Conservation (phyloP, 306 rosid genomes). For the Cajanus cajan region DNA sequence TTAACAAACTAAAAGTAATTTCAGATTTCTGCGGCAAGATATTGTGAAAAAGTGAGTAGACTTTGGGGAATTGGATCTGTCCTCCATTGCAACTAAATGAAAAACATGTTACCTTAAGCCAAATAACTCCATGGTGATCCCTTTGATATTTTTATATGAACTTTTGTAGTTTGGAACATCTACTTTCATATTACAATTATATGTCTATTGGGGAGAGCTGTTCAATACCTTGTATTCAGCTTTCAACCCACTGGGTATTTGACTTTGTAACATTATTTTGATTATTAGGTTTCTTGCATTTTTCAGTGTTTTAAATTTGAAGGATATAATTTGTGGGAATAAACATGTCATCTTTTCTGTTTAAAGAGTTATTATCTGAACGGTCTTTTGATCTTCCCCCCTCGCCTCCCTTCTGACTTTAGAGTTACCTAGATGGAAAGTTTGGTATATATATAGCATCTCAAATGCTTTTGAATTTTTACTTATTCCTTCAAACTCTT, state of each 20-base stretch:
- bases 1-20: neutral
- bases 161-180: neutral
- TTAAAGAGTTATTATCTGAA: neutral
- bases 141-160: neutral
- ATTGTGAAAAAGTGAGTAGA: neutral
- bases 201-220: neutral
- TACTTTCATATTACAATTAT: constrained; percentile 11
- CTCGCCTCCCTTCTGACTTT: neutral
- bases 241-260: neutral
- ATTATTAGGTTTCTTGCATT: neutral
- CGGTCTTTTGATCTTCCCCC: neutral
- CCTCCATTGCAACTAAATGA: neutral
- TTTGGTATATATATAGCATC: neutral
- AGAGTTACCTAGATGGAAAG: neutral
- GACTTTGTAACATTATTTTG: neutral
- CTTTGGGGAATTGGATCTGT: neutral
- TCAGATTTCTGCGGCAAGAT: constrained; percentile 15
- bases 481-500: constrained; percentile 24
- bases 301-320: neutral
- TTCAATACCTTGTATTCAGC: neutral
- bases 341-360: neutral
- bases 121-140: neutral
- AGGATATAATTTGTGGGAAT: neutral
- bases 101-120: neutral
- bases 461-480: constrained; percentile 22